Evolutionary conservation across 2,329 filamentous ascomycete genomes (phyloP).

Genomic region (Ceratocystis lukuohia): DNA sequence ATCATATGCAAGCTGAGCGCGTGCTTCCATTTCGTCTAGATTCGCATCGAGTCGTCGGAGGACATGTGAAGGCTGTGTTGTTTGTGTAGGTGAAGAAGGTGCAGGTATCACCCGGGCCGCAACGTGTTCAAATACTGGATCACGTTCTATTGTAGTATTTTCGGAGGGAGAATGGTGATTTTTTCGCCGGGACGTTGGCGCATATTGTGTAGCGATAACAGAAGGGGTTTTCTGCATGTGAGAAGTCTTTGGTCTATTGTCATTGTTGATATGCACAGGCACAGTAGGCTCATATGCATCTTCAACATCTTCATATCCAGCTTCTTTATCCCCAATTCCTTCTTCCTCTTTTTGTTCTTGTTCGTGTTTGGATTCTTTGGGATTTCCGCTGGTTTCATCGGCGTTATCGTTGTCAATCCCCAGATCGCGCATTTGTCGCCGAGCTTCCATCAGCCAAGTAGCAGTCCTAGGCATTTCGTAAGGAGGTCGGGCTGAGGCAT

Average conservation of each 20-base stretch:
- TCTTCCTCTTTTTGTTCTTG: constrained; percentile 10
- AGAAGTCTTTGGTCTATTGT: not conserved
- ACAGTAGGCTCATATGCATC: constrained; percentile 16
- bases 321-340: constrained; percentile 2
- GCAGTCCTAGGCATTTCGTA: constrained; percentile 8
- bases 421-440: constrained; percentile 15
- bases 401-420: constrained; percentile 15
- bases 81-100: constrained; percentile 16
- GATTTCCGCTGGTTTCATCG: not conserved
- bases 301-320: constrained; percentile 3
- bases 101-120: constrained; percentile 5
- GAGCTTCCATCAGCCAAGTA: constrained; percentile 15
- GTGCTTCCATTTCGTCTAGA: constrained; percentile 18
- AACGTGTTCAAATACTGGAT: constrained; percentile 11
- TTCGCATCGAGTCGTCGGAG: constrained; percentile 13
- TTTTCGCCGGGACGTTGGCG: not conserved
- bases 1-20: constrained; percentile 8
- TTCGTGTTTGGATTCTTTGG: constrained; percentile 2
- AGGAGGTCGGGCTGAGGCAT: not conserved
- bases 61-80: constrained; percentile 19
- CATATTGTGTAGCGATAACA: not conserved
- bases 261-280: constrained; percentile 9
- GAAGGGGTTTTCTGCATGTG: not conserved
- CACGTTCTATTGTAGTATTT: not conserved
- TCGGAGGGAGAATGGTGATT: not conserved